Evolutionary conservation across 257 asterid species (phyloP).

Genomic region (Solanum sitiens): DNA sequence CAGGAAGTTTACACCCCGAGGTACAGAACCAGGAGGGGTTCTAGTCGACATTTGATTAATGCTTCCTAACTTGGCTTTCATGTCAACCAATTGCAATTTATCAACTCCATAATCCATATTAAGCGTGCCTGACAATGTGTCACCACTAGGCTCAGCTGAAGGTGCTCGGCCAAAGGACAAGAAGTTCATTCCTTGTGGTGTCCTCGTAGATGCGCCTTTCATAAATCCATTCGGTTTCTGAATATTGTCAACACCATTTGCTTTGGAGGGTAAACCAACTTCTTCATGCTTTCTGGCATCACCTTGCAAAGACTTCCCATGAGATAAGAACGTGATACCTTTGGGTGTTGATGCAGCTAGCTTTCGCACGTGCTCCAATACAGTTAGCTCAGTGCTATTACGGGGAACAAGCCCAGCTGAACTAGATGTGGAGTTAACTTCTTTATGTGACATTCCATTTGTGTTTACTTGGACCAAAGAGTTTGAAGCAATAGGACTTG

Average conservation of each 20-base stretch:
- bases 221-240: slow-evolving; percentile 16
- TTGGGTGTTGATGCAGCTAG: slow-evolving; percentile 37
- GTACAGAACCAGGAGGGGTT: slow-evolving; percentile 7
- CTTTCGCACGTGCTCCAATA: slow-evolving; percentile 14
- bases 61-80: slow-evolving; percentile 1
- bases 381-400: slow-evolving; percentile 19
- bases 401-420: slow-evolving; percentile 15
- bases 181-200: slow-evolving; percentile 73
- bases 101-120: slow-evolving; percentile 9
- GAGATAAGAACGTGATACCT: slow-evolving; percentile 49
- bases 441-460: slow-evolving; percentile 10
- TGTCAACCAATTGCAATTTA: slow-evolving; percentile 16
- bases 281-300: slow-evolving; percentile 21
- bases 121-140: slow-evolving; percentile 18
- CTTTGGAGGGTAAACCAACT: slow-evolving; percentile 19
- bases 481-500: slow-evolving; percentile 15
- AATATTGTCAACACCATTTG: slow-evolving; percentile 5
- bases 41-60: not conserved
- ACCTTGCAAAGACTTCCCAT: slow-evolving; percentile 14
- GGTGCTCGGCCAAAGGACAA: slow-evolving; percentile 58
- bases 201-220: slow-evolving; percentile 20
- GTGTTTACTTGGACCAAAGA: slow-evolving; percentile 21
- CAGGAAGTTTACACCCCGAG: slow-evolving; percentile 23
- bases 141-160: slow-evolving; percentile 25
- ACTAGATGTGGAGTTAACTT: slow-evolving; percentile 14